A percentile compares a stretch with the other conserved stretches of the same genome.
Conservation (phyloP, 1,284 basidiomycete genomes). For the Chalciporus sp. region DNA sequence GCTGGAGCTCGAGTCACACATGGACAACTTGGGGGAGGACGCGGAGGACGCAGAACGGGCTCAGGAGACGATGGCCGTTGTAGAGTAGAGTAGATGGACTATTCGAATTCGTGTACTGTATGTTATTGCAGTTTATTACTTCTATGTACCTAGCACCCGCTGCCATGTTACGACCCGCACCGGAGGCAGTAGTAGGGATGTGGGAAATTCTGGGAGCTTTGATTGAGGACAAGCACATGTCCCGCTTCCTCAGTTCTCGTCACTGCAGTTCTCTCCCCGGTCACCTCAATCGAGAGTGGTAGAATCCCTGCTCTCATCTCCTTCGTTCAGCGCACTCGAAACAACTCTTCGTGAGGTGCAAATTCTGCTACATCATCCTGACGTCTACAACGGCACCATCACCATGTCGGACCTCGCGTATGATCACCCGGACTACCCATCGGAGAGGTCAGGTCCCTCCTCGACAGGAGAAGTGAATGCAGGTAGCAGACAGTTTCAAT, state of each 20-base stretch:
- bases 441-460: constrained; percentile 7
- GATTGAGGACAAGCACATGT: background rate
- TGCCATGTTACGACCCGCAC: background rate
- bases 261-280: background rate
- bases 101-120: constrained; percentile 17
- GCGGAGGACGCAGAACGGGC: constrained; percentile 3
- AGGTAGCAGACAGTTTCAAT: constrained; percentile 3
- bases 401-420: constrained; percentile 37
- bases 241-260: background rate
- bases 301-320: background rate
- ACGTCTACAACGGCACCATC: background rate
- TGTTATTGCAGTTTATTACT: constrained; percentile 5
- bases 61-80: constrained; percentile 20
- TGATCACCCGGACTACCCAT: constrained; percentile 22
- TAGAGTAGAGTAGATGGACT: constrained; percentile 12
- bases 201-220: constrained; percentile 19
- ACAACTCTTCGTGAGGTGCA: background rate
- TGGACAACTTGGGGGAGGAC: constrained; percentile 7
- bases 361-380: background rate
- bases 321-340: background rate
- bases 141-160: background rate
- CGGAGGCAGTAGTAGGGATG: constrained; percentile 3
- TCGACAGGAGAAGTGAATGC: constrained; percentile 5
- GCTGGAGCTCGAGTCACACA: constrained; percentile 8
- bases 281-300: background rate